These are phyloP conservation scores for Anaeramoeba flamelloides DNA, from an alignment of 78 protist genomes.

Conservation along the genomic window DNA sequence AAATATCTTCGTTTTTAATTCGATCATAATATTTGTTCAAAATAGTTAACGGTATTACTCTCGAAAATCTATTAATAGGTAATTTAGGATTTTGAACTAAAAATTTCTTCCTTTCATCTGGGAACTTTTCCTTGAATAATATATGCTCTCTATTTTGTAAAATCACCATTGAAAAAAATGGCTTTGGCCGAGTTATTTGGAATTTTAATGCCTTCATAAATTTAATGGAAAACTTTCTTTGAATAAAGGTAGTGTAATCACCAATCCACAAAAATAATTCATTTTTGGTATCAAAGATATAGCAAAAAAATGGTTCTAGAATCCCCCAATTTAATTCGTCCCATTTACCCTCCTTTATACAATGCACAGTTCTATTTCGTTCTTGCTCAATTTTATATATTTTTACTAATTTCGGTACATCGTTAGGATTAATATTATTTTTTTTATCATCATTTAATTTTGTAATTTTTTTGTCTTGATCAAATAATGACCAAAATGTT, in stretches of 20 bases:
- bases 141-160: neutral
- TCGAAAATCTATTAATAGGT: too few relatives aligned
- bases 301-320: neutral
- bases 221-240: neutral
- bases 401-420: neutral
- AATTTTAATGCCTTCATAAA: neutral
- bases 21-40: neutral
- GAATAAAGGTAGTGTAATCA: neutral
- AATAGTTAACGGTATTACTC: neutral
- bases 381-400: neutral
- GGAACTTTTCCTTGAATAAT: neutral
- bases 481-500: neutral
- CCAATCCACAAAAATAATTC: neutral
- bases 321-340: neutral
- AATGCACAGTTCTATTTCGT: neutral
- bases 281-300: neutral
- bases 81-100: too few relatives aligned
- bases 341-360: neutral
- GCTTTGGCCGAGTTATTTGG: neutral
- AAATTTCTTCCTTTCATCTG: neutral
- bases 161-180: neutral
- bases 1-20: neutral
- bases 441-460: neutral
- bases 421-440: neutral
- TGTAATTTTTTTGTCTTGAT: neutral